Percentiles rank a stretch among this genome's conserved stretches.
Evolutionary conservation across 1,284 basidiomycete species (phyloP).

Genomic region (Veloboletus limbatus): DNA sequence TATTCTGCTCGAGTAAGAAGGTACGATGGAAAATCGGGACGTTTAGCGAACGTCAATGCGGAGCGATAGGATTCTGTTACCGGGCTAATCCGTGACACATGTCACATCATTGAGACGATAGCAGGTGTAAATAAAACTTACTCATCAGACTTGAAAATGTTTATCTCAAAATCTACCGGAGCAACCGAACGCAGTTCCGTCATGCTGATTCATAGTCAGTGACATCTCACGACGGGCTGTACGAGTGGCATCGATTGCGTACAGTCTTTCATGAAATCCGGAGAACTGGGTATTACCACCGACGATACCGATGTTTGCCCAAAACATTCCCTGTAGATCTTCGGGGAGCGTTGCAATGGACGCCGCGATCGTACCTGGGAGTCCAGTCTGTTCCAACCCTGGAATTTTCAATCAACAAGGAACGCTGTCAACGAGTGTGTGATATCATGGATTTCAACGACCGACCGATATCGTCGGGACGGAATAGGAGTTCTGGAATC

Average conservation of each 20-base stretch:
- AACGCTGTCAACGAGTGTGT: slow-evolving; percentile 6
- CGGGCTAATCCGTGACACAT: slow-evolving; percentile 49
- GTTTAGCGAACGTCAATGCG: slow-evolving; percentile 57
- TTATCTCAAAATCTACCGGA: slow-evolving; percentile 72
- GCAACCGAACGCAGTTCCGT: slow-evolving; percentile 77
- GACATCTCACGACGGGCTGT: slow-evolving; percentile 12
- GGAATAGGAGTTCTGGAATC: slow-evolving; percentile 87
- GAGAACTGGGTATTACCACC: slow-evolving; percentile 80
- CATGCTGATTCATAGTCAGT: slow-evolving; percentile 39
- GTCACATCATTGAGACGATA: slow-evolving; percentile 9
- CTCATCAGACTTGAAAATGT: slow-evolving; percentile 71
- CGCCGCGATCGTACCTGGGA: slow-evolving; percentile 71
- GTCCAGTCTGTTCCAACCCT: slow-evolving; percentile 81
- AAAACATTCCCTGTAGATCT: slow-evolving; percentile 87
- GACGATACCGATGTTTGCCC: slow-evolving; percentile 88
- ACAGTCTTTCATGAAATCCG: slow-evolving; percentile 77
- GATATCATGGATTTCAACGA: slow-evolving; percentile 15
- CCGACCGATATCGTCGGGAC: slow-evolving; percentile 84
- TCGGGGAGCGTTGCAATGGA: slow-evolving; percentile 73
- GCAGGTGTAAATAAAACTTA: slow-evolving; percentile 40
- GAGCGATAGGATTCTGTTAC: slow-evolving; percentile 70
- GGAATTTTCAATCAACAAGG: slow-evolving; percentile 12
- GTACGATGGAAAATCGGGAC: slow-evolving; percentile 48
- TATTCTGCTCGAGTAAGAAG: slow-evolving; percentile 79
- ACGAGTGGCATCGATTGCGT: slow-evolving; percentile 31